phyloP scores from a whole-genome alignment of 31 red algal species.

The Asparagopsis taxiformis region DNA sequence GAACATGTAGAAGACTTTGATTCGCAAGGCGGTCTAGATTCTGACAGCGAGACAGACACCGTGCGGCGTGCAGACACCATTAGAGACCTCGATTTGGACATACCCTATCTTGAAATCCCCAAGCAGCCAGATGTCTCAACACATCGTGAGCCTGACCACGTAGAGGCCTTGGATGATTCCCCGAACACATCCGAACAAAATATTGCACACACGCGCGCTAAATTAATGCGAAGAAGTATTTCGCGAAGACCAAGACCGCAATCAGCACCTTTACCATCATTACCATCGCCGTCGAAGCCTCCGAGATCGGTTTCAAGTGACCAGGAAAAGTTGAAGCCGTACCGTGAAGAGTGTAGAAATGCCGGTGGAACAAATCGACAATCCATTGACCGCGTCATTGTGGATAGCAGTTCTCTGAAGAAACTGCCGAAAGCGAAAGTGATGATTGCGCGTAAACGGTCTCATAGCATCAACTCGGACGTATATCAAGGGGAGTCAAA shows the following conservation, averaged over 20 bases:
- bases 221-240: neutral
- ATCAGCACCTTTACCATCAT: neutral
- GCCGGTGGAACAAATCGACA: neutral
- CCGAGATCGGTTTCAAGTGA: neutral
- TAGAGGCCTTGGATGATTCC: too few relatives aligned
- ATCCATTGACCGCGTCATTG: neutral
- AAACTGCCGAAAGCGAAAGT: slow-evolving; percentile 65
- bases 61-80: neutral
- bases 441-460: slow-evolving; percentile 32
- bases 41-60: neutral
- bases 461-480: slow-evolving; percentile 29
- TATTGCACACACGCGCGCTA: neutral
- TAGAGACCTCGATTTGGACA: neutral
- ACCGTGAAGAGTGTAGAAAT: neutral
- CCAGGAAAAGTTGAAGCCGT: slow-evolving; percentile 6
- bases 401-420: slow-evolving; percentile 16
- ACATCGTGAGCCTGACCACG: too few relatives aligned
- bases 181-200: neutral
- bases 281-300: neutral
- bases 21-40: slow-evolving; percentile 5
- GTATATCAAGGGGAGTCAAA: neutral
- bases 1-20: slow-evolving; percentile 49
- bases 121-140: too few relatives aligned
- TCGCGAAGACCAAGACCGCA: neutral
- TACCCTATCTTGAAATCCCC: neutral